Evolutionary conservation across 306 rosid genomes (phyloP), one percentile per base, ranked within the genome.

Genomic region (Cucumis melo): DNA sequence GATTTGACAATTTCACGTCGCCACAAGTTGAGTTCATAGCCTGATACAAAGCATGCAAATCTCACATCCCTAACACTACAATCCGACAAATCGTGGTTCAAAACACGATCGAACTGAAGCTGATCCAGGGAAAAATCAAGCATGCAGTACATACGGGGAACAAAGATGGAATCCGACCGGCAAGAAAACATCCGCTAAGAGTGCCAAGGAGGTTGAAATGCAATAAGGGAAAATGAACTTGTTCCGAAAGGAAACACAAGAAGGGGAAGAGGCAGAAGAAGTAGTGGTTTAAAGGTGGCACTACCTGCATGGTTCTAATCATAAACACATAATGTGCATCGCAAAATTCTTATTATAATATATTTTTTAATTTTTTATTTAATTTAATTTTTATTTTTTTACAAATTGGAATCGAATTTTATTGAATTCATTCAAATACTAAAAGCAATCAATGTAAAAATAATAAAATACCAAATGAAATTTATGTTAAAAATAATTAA

Each of bases 261-360:
- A 57, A 5, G 82, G 44, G 41, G 82, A 71, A 12, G 74, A 72
- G 6, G 77, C 41, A 34, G 78, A 56, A 39, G 82, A 81, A 38
- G 83, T 46, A 1, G 87, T 73, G 60, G 51, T 67, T 46, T 78
- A 82, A 74, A 87, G 87, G 48, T n/a, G n/a, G n/a, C n/a, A n/a
- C n/a, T n/a, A n/a, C n/a, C n/a, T n/a, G n/a, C n/a, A n/a, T n/a
- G n/a, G n/a, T n/a, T n/a, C n/a, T n/a, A n/a, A n/a, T n/a, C n/a
- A n/a, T n/a, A n/a, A n/a, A n/a, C n/a, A n/a, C n/a, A n/a, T n/a
- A n/a, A n/a, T n/a, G n/a, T n/a, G n/a, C n/a, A n/a, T n/a, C n/a
- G n/a, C n/a, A n/a, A n/a, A n/a, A n/a, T n/a, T n/a, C n/a, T n/a
- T n/a, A n/a, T n/a, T n/a, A n/a, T n/a, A n/a, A n/a, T n/a, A n/a